Base-by-base conservation (phyloP, 176 grass and related monocot species). In the Oryza rufipogon region DNA sequence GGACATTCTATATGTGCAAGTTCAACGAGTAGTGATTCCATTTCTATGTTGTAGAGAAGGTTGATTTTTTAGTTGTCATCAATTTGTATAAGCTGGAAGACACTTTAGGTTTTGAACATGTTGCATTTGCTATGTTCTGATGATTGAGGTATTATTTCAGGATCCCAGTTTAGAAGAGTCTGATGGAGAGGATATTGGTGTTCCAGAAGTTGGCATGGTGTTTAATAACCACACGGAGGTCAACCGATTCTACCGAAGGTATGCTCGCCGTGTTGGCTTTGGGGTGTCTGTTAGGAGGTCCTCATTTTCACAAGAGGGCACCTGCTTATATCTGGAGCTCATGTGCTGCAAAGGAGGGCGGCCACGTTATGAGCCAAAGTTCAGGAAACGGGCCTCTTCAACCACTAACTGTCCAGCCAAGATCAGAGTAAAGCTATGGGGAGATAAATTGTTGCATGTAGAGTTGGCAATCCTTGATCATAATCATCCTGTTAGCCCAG, bases 261-360 rank as follows among this genome's bases (percentile, higher is more conserved):
- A 98, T 75, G 96, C 93, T 33, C 87, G 91, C 19, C 91, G 93
- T 80, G 91, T 93, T 44, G 96, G 96, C 47, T 98, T 98, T 56
- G 96, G 93, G 38, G 91, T 98, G 49, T 95, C 96, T 15, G 91
- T 95, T 22, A 90, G 96, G 74, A 92, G 96, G 70, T 98, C 96
- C 16, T 95, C 96, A 3, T 98, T 98, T 73, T 91, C 94, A 70
- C 87, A 94, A 84, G 92, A 94, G 80, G 91, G 92, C 41, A 90
- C 76, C 71, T 98, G 93, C 66, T 83, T 98, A 64, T 98, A 98
- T 85, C 91, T 98, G 0, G 96, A 98, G 77, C 78, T 97, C 70
- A 97, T 97, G 92, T 97, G 95, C 83, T 94, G 95, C 84, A 97
- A 97, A 76, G 95, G 95, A 68, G 95, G 95, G 34, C 77, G 90